Evolutionary conservation across 164 flowering plant genomes (phyloP).

Genomic region (Malania oleifera): DNA sequence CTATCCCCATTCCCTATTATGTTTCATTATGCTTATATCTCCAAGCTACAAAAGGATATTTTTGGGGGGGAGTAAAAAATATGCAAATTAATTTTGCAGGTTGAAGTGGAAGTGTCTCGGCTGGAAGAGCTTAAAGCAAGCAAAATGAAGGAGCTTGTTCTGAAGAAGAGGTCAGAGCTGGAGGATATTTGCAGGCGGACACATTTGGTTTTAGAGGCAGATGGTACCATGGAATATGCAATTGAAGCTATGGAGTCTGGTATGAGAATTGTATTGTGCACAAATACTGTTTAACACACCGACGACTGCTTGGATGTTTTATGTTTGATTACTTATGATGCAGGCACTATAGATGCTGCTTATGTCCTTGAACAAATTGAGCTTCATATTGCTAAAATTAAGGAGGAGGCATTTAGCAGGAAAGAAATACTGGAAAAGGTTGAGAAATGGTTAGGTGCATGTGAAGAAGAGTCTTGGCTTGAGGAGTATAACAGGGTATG

Average conservation of each 20-base stretch:
- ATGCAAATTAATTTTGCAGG: conserved; percentile 39
- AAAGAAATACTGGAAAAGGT: conserved; percentile 60
- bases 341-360: conserved; percentile 42
- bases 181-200: conserved; percentile 74
- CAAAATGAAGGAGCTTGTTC: conserved; percentile 92
- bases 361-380: conserved; percentile 43
- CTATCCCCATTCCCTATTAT: too few relatives aligned
- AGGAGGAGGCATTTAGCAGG: conserved; percentile 53
- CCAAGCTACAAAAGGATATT: too few relatives aligned
- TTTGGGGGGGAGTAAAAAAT: not conserved
- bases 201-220: conserved; percentile 61
- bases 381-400: conserved; percentile 37
- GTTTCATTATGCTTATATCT: too few relatives aligned
- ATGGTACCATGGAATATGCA: conserved; percentile 42
- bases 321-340: not conserved
- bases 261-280: conserved; percentile 12
- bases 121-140: conserved; percentile 81
- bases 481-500: conserved; percentile 65
- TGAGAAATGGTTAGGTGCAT: conserved; percentile 62
- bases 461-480: conserved; percentile 69
- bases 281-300: not conserved
- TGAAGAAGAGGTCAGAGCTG: conserved; percentile 76
- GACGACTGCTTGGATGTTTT: not conserved
- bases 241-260: conserved; percentile 81
- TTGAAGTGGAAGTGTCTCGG: conserved; percentile 75